These are phyloP conservation scores for Arabidopsis suecica DNA, from an alignment of 345 rosid genomes.

Conservation along the genomic window DNA sequence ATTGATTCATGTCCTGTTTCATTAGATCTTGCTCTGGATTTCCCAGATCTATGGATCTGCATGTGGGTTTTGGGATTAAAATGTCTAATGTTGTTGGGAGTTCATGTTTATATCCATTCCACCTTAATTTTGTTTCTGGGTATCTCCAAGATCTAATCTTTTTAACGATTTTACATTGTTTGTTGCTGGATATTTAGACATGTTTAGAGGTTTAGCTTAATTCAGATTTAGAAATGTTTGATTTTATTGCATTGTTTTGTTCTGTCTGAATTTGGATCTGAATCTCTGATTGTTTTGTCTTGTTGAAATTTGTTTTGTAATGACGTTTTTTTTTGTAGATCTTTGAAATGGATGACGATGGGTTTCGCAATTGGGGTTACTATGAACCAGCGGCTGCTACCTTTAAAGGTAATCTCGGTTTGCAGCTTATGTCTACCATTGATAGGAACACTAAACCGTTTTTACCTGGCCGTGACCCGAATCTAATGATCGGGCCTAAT, in stretches of 20 bases:
- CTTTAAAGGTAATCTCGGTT: slow-evolving; percentile 77
- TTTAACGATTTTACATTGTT: background rate
- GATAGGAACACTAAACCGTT: slow-evolving; percentile 86
- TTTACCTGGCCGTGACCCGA: slow-evolving; percentile 78
- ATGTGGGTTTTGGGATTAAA: slow-evolving; percentile 6
- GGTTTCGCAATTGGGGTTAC: slow-evolving; percentile 90
- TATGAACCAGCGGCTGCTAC: slow-evolving; percentile 73
- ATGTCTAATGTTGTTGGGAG: background rate
- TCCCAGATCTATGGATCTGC: slow-evolving; percentile 43
- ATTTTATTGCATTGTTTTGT: background rate
- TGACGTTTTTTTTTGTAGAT: slow-evolving; percentile 44
- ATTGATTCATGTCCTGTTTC: slow-evolving; percentile 27
- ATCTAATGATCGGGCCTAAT: slow-evolving; percentile 60
- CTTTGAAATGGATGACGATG: slow-evolving; percentile 76
- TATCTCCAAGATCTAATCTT: slow-evolving; percentile 25
- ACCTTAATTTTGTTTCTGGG: slow-evolving; percentile 20
- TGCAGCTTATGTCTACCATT: slow-evolving; percentile 85
- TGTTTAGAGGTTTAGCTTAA: background rate
- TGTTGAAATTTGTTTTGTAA: background rate
- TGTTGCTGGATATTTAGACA: background rate
- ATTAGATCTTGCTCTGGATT: slow-evolving; percentile 37
- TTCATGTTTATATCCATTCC: slow-evolving; percentile 5
- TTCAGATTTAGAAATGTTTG: background rate
- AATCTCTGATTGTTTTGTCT: background rate
- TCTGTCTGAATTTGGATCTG: slow-evolving; percentile 40